phyloP scores from a whole-genome alignment of 306 rosid species.

The Fragaria vesca region DNA sequence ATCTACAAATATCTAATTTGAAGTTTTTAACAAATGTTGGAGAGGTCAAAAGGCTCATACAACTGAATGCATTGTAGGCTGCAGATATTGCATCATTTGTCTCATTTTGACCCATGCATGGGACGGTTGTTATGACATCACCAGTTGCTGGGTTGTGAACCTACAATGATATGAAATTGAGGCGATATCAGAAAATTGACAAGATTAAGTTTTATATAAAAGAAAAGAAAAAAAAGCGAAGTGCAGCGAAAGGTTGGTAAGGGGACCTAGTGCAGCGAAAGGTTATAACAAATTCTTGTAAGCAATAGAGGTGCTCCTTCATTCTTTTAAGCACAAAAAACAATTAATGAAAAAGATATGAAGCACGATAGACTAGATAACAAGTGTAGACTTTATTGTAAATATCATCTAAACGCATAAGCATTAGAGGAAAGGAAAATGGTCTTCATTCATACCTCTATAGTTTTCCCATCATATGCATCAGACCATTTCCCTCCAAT shows the following conservation, averaged over 20 bases:
- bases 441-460: conserved; percentile 45
- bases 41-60: conserved; percentile 44
- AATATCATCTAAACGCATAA: background rate
- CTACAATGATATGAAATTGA: conserved; percentile 39
- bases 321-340: background rate
- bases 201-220: background rate
- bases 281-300: background rate
- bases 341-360: background rate
- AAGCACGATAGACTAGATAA: background rate
- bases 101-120: conserved; percentile 89
- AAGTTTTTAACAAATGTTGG: conserved; percentile 13
- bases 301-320: background rate
- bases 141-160: conserved; percentile 92
- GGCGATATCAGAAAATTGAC: background rate
- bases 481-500: conserved; percentile 91
- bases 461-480: conserved; percentile 80
- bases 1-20: conserved; percentile 14
- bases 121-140: conserved; percentile 72
- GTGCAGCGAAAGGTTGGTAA: background rate
- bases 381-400: background rate
- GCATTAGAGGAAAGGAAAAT: background rate
- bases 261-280: background rate
- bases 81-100: conserved; percentile 92
- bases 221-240: background rate
- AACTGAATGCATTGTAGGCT: conserved; percentile 62